Conservation (phyloP, 2,329 filamentous ascomycete species). For the Cercospora canescens region DNA sequence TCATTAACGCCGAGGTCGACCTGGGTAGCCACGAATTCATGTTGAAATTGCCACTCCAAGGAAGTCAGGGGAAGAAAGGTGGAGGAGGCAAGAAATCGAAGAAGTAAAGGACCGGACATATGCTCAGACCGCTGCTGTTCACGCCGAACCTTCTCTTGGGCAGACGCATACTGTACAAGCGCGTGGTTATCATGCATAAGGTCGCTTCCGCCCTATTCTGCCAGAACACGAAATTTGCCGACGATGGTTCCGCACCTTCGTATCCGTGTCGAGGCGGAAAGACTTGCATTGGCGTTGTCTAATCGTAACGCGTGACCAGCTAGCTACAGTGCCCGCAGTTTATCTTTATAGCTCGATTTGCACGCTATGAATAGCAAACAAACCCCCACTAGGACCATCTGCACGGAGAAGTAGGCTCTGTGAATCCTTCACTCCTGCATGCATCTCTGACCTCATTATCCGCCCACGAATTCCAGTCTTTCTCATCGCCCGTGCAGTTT, state of each 20-base stretch:
- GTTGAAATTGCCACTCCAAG: slow-evolving; percentile 10
- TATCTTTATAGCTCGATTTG: neutral
- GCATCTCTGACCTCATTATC: neutral
- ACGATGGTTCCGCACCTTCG: neutral
- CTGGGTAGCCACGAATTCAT: slow-evolving; percentile 42
- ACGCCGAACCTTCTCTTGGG: neutral
- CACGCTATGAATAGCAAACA: neutral
- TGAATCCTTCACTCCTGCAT: neutral
- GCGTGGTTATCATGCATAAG: neutral
- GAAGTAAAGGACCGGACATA: neutral
- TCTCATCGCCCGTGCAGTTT: neutral
- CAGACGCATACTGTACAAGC: neutral
- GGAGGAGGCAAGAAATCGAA: slow-evolving; percentile 5
- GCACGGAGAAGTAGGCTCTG: neutral
- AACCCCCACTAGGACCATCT: neutral
- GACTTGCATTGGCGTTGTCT: neutral
- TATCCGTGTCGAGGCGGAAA: neutral
- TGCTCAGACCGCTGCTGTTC: neutral
- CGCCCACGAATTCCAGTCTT: neutral
- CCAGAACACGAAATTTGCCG: neutral
- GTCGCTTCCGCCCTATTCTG: neutral
- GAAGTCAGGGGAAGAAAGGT: neutral
- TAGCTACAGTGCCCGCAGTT: neutral
- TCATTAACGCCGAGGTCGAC: slow-evolving; percentile 45
- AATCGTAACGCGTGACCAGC: neutral